Evolutionary conservation across 78 protist genomes (phyloP).

Genomic region (Planoprotostelium fungivorum): DNA sequence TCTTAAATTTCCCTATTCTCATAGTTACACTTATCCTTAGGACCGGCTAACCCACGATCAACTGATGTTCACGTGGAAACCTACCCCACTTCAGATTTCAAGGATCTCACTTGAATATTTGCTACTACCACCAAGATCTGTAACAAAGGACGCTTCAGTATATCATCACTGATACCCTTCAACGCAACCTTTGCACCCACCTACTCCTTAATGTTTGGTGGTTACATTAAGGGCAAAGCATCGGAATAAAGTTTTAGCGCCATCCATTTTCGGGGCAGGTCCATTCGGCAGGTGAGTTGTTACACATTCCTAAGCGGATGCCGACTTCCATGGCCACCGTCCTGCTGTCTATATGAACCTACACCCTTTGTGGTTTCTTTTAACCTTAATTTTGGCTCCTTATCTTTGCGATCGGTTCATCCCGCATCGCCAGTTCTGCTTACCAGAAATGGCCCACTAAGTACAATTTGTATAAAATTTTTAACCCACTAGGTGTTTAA

Average conservation of each 20-base stretch:
- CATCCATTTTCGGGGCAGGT: conserved; percentile 89
- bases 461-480: conserved; percentile 27
- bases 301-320: conserved; percentile 82
- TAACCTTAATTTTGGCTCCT: conserved; percentile 74
- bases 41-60: conserved; percentile 82
- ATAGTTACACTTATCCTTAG: conserved; percentile 40
- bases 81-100: conserved; percentile 86
- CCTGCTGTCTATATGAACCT: conserved; percentile 86
- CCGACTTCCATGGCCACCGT: conserved; percentile 84
- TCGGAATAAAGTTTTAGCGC: conserved; percentile 77
- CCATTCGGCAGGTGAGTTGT: conserved; percentile 85
- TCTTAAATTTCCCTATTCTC: conserved; percentile 15
- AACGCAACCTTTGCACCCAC: conserved; percentile 69
- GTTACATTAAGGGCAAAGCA: conserved; percentile 52
- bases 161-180: conserved; percentile 63
- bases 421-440: conserved; percentile 95
- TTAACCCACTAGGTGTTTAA: too few relatives aligned
- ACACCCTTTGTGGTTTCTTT: conserved; percentile 83
- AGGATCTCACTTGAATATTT: conserved; percentile 80
- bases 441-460: conserved; percentile 92
- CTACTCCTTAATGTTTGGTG: conserved; percentile 45
- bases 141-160: conserved; percentile 68
- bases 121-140: conserved; percentile 92
- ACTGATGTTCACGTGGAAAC: conserved; percentile 83
- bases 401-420: conserved; percentile 82